A percentile compares a stretch with the other conserved stretches of the same genome.
Conservation (phyloP, 129 eudicot species). For the Flaveria brownii region DNA sequence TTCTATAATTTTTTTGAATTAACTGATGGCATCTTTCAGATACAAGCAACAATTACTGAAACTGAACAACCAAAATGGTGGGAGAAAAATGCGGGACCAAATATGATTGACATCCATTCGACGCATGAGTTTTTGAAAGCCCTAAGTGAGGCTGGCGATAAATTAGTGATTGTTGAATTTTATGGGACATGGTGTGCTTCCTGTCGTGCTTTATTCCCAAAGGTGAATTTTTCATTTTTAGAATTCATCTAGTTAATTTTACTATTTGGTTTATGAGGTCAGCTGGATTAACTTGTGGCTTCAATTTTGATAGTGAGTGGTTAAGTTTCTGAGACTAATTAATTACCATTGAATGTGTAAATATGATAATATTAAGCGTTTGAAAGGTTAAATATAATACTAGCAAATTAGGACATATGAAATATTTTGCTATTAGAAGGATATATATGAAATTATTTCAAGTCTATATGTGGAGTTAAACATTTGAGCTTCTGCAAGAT, state of each 20-base stretch:
- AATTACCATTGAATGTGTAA: neutral
- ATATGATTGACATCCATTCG: constrained; percentile 9
- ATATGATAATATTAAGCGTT: neutral
- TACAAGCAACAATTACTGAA: constrained; percentile 74
- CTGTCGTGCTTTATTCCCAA: constrained; percentile 92
- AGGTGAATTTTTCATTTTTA: constrained; percentile 44
- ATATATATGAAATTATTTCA: too few relatives aligned
- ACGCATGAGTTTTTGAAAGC: constrained; percentile 66
- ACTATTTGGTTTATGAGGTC: constrained; percentile 18
- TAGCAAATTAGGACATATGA: too few relatives aligned
- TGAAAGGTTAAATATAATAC: neutral
- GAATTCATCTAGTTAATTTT: neutral
- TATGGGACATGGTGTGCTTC: constrained; percentile 98
- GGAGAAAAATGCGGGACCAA: constrained; percentile 93
- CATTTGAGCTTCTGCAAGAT: too few relatives aligned
- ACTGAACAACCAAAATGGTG: constrained; percentile 97
- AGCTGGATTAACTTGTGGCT: neutral
- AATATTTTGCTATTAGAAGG: too few relatives aligned
- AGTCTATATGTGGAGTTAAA: too few relatives aligned
- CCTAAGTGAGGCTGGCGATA: constrained; percentile 88
- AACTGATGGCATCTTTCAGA: constrained; percentile 34
- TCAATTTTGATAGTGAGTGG: neutral
- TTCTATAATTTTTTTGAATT: too few relatives aligned
- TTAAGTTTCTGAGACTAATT: too few relatives aligned
- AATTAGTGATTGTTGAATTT: constrained; percentile 85